Percentiles rank a stretch among this genome's conserved stretches.
Conservation (phyloP, 768 basidiomycete genomes). For the Mycena indigotica region DNA sequence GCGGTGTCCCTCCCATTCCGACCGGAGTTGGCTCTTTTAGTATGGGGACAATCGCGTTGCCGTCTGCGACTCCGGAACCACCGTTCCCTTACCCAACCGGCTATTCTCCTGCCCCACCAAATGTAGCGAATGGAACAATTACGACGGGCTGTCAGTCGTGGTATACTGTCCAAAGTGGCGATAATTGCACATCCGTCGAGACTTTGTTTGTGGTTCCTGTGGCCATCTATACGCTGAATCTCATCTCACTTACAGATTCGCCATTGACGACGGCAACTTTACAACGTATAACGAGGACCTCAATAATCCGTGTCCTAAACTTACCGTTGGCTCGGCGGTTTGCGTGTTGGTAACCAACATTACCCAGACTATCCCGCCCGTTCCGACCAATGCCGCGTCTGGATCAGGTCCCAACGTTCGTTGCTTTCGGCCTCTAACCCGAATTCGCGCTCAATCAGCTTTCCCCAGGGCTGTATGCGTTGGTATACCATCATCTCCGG, state of each 20-base stretch:
- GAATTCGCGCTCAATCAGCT: no score
- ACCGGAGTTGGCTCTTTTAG: neutral
- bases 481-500: neutral
- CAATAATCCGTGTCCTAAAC: neutral
- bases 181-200: constrained; percentile 1
- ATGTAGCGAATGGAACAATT: constrained; percentile 3
- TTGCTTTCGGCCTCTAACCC: no score
- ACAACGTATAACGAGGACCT: constrained; percentile 2
- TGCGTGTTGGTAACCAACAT: constrained; percentile 4
- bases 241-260: neutral
- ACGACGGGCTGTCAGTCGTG: constrained; percentile 4
- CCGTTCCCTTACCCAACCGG: constrained; percentile 2
- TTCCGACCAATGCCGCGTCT: constrained; percentile 4
- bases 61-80: constrained; percentile 1
- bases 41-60: neutral
- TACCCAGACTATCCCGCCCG: constrained; percentile 1
- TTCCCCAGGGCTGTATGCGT: neutral
- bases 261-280: neutral
- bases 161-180: neutral
- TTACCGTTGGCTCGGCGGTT: neutral
- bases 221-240: neutral
- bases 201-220: neutral
- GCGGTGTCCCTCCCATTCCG: neutral
- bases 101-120: neutral
- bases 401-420: constrained; percentile 2